Evolutionary conservation across 805 yeast species (phyloP), one percentile per base, ranked within the genome.

Genomic region (Danielozyma ontarioensis): DNA sequence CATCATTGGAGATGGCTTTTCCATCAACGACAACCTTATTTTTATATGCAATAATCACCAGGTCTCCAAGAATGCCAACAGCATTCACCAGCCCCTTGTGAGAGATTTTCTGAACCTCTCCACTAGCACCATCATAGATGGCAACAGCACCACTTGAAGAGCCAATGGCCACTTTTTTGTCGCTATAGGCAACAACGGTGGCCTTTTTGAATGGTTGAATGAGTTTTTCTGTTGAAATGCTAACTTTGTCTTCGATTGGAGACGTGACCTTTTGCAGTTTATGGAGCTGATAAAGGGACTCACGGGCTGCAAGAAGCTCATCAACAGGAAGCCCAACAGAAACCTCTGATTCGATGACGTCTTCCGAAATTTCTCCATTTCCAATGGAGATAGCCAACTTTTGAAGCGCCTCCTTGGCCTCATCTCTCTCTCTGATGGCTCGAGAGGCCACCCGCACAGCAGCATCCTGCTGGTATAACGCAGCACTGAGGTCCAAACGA

Each of bases 391-490:
- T 54, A 1, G 78, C 62, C 34, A 85, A 57, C 34, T 74, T 68
- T 31, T 76, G 73, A 34, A 88, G 62, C 2, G 88, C 87, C n/a
- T 51, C 51, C 39, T 71, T 70, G 2, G 89, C 82, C 29, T 78
- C 84, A 40, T 86, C 94, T 26, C 88, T 63, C 46, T 89, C 96
- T 35, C 70, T 68, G n/a, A 81, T 63, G 2, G 86, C 77, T 22
- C 71, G 69, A 0, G 94, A 79, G 1, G 90, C 94, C 1, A 89
- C 96, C 35, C 89, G 65, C 3, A 83, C 78, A 2, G 96, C 95
- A 1, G 97, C 96, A 53, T 89, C 97, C 42, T 84, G 84, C 49
- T 80, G 82, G 48, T 87, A 89, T 26, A 88, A 60, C 0, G 95
- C 80, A 2, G 82, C 62, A 19, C 93, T 80, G 31, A 89, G 62